Evolutionary conservation across 2,329 filamentous ascomycete genomes (phyloP), one percentile per base, ranked within the genome.

Genomic region (Penicillium sumatraense): DNA sequence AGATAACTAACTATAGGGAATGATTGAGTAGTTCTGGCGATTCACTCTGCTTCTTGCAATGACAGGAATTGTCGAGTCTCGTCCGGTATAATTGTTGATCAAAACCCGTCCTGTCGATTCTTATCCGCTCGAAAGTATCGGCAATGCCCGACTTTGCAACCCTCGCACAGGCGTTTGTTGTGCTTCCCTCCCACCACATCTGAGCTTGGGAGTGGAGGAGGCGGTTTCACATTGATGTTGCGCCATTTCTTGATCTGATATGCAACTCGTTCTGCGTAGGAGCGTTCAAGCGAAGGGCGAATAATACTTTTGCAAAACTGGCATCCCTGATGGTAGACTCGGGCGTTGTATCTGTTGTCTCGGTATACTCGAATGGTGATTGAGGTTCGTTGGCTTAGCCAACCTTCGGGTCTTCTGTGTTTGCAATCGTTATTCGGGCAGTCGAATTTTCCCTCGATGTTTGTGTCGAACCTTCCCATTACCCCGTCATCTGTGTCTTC

Each of bases 251-350:
- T 77, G 18, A 79, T 59, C 52, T 75, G 67, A 66, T 80, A 79
- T 14, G 69, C 67, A 9, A 78, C 66, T 60, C 78, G 68, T 56
- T 79, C 74, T 50, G 72, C 70, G 63, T 80, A 79, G 20, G 71
- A 74, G 42, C 69, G 53, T 61, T 78, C 68, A 29, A 76, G 58
- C 26, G 59, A 26, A 16, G 74, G 74, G 40, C 67, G 57, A 49
- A 73, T 70, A 0, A 77, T 61, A n/a, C 14, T 24, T 10, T 71
- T 60, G 60, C 76, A 79, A 13, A 11, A 14, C 50, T 68, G 71
- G 61, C 75, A 80, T 7, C 70, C 68, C 62, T 79, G 75, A 58
- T 76, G 65, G 59, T 79, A 80, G 40, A 80, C 75, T 53, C 73
- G 64, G 41, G 75, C 76, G 60, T 80, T 80, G 58, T 80, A 80